Conservation (phyloP, 78 protist genomes). For the Polysphondylium violaceum region DNA sequence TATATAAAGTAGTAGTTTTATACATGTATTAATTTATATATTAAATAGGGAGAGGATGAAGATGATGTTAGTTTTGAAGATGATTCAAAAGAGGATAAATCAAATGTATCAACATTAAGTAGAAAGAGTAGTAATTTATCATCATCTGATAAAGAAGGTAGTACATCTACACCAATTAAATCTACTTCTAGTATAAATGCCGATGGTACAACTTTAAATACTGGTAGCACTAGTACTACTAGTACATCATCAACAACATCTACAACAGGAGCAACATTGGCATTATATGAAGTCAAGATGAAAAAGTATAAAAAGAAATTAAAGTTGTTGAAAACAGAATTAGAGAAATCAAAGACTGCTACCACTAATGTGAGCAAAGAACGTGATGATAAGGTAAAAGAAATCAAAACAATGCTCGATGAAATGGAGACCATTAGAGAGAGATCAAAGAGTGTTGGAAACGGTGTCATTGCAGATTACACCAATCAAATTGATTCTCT, state of each 20-base stretch:
- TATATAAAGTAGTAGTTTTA: not conserved
- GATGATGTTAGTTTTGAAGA: conserved; percentile 71
- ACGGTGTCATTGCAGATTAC: conserved; percentile 23
- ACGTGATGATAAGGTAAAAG: conserved; percentile 43
- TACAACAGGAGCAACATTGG: conserved; percentile 5
- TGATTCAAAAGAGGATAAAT: conserved; percentile 27
- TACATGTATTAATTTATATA: not conserved
- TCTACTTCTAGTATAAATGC: not conserved
- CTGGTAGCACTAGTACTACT: not conserved
- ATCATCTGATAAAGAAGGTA: conserved; percentile 1
- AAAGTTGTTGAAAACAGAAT: conserved; percentile 5
- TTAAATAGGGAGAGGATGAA: conserved; percentile 22
- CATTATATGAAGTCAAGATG: conserved; percentile 1
- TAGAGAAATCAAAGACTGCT: conserved; percentile 30
- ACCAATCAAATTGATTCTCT: conserved; percentile 16
- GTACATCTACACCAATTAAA: not conserved
- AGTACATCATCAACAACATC: not conserved
- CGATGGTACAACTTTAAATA: not conserved
- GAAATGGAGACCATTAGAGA: conserved; percentile 68
- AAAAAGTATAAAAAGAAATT: conserved; percentile 63
- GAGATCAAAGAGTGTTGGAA: conserved; percentile 58
- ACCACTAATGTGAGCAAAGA: conserved; percentile 12
- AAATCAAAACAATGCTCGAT: conserved; percentile 38
- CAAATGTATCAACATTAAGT: conserved; percentile 36
- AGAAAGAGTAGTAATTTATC: conserved; percentile 22